Percentiles rank a stretch among this genome's conserved stretches.
Conservation (phyloP, 257 asterid species). For the Solanum lycopersicoides region DNA sequence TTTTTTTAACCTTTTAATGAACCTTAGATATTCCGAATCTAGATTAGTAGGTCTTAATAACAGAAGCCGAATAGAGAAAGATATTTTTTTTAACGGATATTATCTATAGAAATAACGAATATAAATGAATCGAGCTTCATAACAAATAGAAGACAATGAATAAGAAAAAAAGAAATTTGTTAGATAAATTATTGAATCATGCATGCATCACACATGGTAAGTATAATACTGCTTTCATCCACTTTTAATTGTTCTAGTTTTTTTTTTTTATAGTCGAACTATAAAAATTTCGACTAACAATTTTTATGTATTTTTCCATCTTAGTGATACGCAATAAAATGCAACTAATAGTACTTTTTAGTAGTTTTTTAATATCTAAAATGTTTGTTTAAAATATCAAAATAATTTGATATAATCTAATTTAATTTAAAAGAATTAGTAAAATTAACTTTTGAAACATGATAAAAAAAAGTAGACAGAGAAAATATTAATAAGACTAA, state of each 20-base stretch:
- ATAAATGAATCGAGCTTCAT: rapidly evolving
- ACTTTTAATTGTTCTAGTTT: too few relatives aligned
- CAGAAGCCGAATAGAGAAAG: background rate
- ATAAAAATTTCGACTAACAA: too few relatives aligned
- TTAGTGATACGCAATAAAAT: too few relatives aligned
- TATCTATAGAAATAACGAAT: background rate
- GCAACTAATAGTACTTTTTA: rapidly evolving
- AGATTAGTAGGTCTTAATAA: background rate
- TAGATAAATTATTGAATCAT: background rate
- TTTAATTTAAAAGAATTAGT: too few relatives aligned
- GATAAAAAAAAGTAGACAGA: too few relatives aligned
- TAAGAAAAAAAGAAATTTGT: background rate
- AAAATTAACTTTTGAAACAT: too few relatives aligned
- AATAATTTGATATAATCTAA: too few relatives aligned
- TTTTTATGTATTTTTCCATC: too few relatives aligned
- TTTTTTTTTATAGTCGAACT: rapidly evolving
- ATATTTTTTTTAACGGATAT: background rate
- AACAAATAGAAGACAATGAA: rapidly evolving
- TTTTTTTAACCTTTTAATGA: background rate
- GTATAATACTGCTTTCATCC: rapidly evolving
- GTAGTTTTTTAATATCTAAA: too few relatives aligned
- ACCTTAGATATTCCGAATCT: background rate
- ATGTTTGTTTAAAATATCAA: too few relatives aligned
- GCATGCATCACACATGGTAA: background rate
- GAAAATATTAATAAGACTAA: too few relatives aligned